A percentile compares a stretch with the other conserved stretches of the same genome.
phyloP scores from a whole-genome alignment of 2,329 filamentous ascomycete genomes.

The Aspergillus phoenicis region DNA sequence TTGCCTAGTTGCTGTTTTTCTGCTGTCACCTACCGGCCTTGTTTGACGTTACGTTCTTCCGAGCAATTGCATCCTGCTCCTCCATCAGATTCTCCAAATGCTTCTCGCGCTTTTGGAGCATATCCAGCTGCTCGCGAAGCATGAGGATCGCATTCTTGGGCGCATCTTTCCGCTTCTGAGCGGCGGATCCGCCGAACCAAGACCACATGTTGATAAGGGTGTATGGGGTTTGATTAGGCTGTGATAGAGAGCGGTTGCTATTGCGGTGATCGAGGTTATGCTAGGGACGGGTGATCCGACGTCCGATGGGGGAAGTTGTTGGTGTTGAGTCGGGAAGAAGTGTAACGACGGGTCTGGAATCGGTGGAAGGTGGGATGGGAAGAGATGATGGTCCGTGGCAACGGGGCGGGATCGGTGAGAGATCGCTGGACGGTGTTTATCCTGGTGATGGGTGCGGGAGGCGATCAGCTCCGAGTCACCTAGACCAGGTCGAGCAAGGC shows the following conservation, averaged over 20 bases:
- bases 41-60: slow-evolving; percentile 85
- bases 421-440: neutral
- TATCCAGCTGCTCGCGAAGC: slow-evolving; percentile 86
- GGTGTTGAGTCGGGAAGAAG: neutral
- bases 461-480: neutral
- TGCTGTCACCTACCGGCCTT: slow-evolving; percentile 73
- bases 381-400: neutral
- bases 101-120: slow-evolving; percentile 95
- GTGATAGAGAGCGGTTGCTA: neutral
- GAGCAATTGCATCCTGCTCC: slow-evolving; percentile 84
- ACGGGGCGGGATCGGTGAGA: neutral
- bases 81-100: slow-evolving; percentile 90
- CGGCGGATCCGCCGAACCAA: slow-evolving; percentile 86
- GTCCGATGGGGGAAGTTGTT: neutral
- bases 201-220: slow-evolving; percentile 62
- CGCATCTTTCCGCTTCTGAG: slow-evolving; percentile 85
- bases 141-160: slow-evolving; percentile 95
- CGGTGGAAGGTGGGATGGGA: neutral
- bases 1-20: neutral
- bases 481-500: neutral
- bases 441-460: neutral
- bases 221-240: neutral
- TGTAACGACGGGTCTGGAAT: neutral
- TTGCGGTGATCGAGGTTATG: neutral
- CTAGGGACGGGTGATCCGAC: neutral